These are phyloP conservation scores for Tulasnella sp. DNA, from an alignment of 768 basidiomycete species.

Conservation along the genomic window DNA sequence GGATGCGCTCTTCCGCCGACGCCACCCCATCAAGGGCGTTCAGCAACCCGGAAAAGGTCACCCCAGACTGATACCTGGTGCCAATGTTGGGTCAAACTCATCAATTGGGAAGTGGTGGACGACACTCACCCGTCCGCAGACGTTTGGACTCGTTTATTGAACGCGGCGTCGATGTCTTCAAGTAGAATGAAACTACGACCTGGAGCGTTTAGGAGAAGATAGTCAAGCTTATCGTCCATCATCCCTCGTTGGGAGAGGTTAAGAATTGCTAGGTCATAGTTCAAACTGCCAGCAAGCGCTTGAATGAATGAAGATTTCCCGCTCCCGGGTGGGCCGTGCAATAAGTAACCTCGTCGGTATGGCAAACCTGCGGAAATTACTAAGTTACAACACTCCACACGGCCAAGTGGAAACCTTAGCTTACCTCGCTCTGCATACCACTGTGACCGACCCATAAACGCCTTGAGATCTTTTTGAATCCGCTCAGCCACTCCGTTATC, in stretches of 20 bases:
- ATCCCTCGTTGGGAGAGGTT: conserved; percentile 94
- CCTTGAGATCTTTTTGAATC: conserved; percentile 66
- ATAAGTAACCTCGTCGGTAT: conserved; percentile 86
- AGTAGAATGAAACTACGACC: conserved; percentile 90
- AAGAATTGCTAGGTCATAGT: conserved; percentile 90
- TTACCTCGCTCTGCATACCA: conserved; percentile 96
- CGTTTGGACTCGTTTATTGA: conserved; percentile 83
- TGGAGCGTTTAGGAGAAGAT: conserved; percentile 83
- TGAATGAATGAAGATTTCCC: conserved; percentile 99
- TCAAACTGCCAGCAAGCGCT: conserved; percentile 81
- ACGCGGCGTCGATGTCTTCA: conserved; percentile 95
- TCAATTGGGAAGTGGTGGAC: not conserved
- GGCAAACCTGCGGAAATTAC: conserved; percentile 60
- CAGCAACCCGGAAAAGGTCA: conserved; percentile 95
- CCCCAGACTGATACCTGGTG: conserved; percentile 76
- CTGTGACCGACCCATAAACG: conserved; percentile 68
- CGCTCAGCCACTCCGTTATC: conserved; percentile 69
- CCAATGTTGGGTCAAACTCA: not conserved
- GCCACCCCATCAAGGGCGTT: conserved; percentile 97
- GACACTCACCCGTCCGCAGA: conserved; percentile 75
- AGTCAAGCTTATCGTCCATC: conserved; percentile 91
- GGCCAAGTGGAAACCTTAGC: conserved; percentile 19
- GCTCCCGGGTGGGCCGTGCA: conserved; percentile 93
- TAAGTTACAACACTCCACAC: not conserved
- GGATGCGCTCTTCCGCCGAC: conserved; percentile 92